Percentiles rank a stretch among this genome's conserved stretches.
phyloP scores from a whole-genome alignment of 2,329 filamentous ascomycete species.

The Aspergillus niger region DNA sequence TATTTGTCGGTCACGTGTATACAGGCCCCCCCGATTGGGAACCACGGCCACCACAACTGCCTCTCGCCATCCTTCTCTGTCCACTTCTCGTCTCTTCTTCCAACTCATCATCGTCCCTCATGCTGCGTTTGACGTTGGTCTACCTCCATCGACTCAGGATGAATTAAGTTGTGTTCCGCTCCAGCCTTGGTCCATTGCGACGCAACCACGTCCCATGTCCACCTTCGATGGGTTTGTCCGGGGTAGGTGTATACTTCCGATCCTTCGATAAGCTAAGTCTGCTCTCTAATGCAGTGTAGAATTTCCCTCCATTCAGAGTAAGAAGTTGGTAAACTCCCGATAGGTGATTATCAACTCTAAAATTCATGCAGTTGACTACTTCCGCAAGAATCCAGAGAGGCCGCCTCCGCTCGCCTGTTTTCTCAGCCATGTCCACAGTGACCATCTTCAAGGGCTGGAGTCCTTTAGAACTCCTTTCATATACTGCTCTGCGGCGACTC shows the following conservation, averaged over 20 bases:
- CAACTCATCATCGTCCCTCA: background rate
- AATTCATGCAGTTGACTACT: constrained; percentile 71
- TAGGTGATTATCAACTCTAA: constrained; percentile 18
- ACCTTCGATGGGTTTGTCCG: constrained; percentile 71
- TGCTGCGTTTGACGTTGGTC: background rate
- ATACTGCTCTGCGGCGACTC: constrained; percentile 84
- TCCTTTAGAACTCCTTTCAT: constrained; percentile 76
- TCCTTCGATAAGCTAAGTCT: background rate
- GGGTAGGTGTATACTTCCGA: constrained; percentile 28
- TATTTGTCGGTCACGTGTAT: background rate
- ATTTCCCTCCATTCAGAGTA: constrained; percentile 75
- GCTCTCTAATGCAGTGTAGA: constrained; percentile 49
- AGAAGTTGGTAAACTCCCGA: constrained; percentile 20
- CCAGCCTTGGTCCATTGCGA: background rate
- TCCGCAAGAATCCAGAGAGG: constrained; percentile 59
- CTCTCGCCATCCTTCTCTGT: background rate
- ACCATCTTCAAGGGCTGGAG: constrained; percentile 82
- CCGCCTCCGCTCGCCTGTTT: constrained; percentile 78
- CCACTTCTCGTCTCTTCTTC: background rate
- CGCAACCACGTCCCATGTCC: constrained; percentile 58
- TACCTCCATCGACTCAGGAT: background rate
- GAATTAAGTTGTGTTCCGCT: background rate
- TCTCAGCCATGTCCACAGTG: constrained; percentile 88
- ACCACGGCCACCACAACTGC: background rate
- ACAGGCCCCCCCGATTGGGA: background rate